phyloP scores from a whole-genome alignment of 768 basidiomycete genomes.

The Russula virescens region DNA sequence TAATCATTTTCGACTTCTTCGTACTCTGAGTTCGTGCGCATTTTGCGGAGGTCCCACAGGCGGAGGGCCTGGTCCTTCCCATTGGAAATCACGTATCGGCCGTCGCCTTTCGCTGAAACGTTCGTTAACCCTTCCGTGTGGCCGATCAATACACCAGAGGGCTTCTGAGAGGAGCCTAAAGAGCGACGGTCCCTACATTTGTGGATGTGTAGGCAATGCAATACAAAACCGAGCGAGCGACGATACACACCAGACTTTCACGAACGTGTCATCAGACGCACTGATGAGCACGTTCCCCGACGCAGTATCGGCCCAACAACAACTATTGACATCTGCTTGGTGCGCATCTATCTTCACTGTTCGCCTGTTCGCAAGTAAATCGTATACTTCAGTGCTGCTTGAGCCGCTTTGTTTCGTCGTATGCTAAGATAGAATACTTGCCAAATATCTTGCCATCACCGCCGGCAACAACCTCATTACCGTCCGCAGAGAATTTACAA shows the following conservation, averaged over 20 bases:
- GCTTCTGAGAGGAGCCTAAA: conserved; percentile 49
- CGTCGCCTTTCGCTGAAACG: conserved; percentile 93
- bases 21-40: conserved; percentile 70
- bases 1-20: conserved; percentile 43
- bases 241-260: conserved; percentile 81
- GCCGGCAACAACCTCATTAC: conserved; percentile 91
- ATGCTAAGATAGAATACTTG: conserved; percentile 25
- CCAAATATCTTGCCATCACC: conserved; percentile 79
- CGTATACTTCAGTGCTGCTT: conserved; percentile 60
- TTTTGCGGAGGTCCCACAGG: conserved; percentile 91
- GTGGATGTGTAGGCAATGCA: background rate
- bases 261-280: conserved; percentile 88
- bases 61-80: conserved; percentile 92
- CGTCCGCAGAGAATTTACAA: conserved; percentile 94
- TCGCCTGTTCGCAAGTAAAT: conserved; percentile 71
- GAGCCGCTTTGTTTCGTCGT: background rate
- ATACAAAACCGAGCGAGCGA: background rate
- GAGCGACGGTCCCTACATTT: conserved; percentile 47
- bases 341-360: conserved; percentile 88
- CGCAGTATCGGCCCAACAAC: conserved; percentile 91
- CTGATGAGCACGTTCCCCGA: conserved; percentile 94
- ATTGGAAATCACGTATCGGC: conserved; percentile 91
- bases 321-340: conserved; percentile 85
- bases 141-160: conserved; percentile 90
- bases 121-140: conserved; percentile 96